Evolutionary conservation across 2,329 filamentous ascomycete species (phyloP).

Genomic region (Stemphylium beticola): DNA sequence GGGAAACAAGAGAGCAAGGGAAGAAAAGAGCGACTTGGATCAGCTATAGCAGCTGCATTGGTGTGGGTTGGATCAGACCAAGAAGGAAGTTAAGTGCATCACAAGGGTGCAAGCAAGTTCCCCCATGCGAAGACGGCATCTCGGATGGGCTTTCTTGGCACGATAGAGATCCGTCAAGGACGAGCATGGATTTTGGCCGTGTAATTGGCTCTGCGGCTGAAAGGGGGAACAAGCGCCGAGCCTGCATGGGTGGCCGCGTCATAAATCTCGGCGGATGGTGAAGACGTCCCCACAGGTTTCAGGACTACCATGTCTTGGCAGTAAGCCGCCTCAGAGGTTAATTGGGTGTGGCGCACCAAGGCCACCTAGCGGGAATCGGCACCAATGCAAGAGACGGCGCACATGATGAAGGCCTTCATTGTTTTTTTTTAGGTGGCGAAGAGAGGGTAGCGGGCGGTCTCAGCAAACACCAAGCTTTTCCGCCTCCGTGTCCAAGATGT

Average conservation of each 20-base stretch:
- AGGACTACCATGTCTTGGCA: conserved; percentile 27
- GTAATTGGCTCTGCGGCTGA: conserved; percentile 26
- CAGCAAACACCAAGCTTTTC: too few species aligned
- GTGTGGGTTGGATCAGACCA: conserved; percentile 18
- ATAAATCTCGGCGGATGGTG: conserved; percentile 29
- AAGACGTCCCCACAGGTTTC: conserved; percentile 30
- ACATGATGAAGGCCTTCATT: too few species aligned
- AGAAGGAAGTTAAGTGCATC: conserved; percentile 32
- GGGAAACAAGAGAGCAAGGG: conserved; percentile 16
- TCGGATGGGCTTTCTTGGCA: conserved; percentile 38
- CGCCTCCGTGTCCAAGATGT: not conserved
- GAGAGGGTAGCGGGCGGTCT: not conserved
- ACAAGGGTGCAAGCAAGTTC: conserved; percentile 39
- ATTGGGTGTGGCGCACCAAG: conserved; percentile 8
- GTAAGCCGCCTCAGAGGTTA: conserved; percentile 7
- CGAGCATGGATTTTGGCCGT: conserved; percentile 23
- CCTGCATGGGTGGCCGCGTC: conserved; percentile 36
- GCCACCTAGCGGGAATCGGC: too few species aligned
- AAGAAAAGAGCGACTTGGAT: conserved; percentile 27
- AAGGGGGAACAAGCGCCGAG: conserved; percentile 32
- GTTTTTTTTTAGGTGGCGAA: not conserved
- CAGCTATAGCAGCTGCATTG: conserved; percentile 34
- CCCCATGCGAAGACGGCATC: conserved; percentile 43
- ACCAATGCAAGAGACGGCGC: too few species aligned
- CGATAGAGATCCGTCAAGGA: conserved; percentile 31